Base-by-base conservation (phyloP, 2,329 filamentous ascomycete genomes). In the Drechslerella coelobrocha region DNA sequence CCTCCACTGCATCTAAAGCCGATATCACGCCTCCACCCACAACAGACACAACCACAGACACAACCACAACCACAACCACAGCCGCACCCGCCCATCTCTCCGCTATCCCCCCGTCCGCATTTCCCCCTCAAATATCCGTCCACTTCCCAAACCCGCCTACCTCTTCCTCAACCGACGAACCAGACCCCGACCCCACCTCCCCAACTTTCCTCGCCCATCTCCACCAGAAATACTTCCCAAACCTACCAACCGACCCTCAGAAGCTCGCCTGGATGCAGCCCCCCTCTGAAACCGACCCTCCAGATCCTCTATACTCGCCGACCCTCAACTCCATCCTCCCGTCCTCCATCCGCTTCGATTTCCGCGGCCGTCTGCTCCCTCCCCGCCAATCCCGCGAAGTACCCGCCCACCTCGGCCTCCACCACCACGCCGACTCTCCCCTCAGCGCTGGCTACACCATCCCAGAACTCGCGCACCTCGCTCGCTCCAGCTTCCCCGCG, bases 401-500 rank as follows among this genome's bases (percentile, higher is more conserved):
- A 24, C 90, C 93, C 3, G 86, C 86, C 0, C 88, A 86, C 10
- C 85, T 88, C 68, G 94, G 94, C 0, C 83, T 99, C 12, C 94
- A 99, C 78, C 93, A 99, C 78, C 94, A 99, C 78, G 92, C 89
- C 73, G 87, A 92, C 66, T 92, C 93, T 1, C 94, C 94, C 14
- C 91, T 96, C 79, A 91, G 92, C 0, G 94, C 94, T 0, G 94
- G 94, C 0, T 99, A 99, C 79, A 97, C 94, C 0, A 85, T 99
- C 27, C 86, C 87, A 0, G 94, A 99, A 79, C 83, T 99, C 0
- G 88, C 91, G 0, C 86, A 89, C 29, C 83, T 97, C 1, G 87
- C 91, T 2, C 84, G 93, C 31, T 95, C 90, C 61, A 86, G 88
- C 0, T 91, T 96, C 19, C 86, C 94, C 0, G 88, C 90, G 0